These are phyloP conservation scores for Ascochyta lentis DNA, from an alignment of 2,329 filamentous ascomycete genomes.

Conservation along the genomic window DNA sequence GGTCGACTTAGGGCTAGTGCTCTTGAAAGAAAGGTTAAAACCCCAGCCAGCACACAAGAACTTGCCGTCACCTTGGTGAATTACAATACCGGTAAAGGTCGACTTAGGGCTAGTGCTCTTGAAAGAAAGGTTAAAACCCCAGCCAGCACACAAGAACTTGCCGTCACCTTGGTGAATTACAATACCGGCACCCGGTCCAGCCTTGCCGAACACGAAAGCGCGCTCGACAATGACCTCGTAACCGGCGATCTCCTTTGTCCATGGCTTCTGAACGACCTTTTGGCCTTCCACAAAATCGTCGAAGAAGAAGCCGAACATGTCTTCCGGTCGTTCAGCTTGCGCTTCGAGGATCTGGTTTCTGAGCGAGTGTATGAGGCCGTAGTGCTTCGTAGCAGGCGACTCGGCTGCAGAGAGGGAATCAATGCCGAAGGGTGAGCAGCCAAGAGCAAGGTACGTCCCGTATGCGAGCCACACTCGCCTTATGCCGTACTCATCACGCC, in stretches of 20 bases:
- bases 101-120: conserved; percentile 36
- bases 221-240: conserved; percentile 52
- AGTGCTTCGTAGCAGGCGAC: conserved; percentile 50
- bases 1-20: conserved; percentile 33
- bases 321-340: conserved; percentile 41
- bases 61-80: conserved; percentile 47
- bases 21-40: conserved; percentile 50
- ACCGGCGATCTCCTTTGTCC: conserved; percentile 44
- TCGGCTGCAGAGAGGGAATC: conserved; percentile 49
- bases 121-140: conserved; percentile 53
- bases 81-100: conserved; percentile 55
- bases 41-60: conserved; percentile 57
- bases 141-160: conserved; percentile 55
- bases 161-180: conserved; percentile 50
- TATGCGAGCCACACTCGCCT: conserved; percentile 37
- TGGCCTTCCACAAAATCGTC: conserved; percentile 45
- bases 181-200: conserved; percentile 52
- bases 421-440: conserved; percentile 43
- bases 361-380: conserved; percentile 49
- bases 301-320: conserved; percentile 54
- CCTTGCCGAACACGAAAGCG: conserved; percentile 56
- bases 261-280: conserved; percentile 37
- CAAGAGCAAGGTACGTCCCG: conserved; percentile 29
- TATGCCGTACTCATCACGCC: conserved; percentile 53
- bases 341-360: conserved; percentile 50